Base-by-base conservation (phyloP, 306 rosid genomes). In the Bauhinia variegata region DNA sequence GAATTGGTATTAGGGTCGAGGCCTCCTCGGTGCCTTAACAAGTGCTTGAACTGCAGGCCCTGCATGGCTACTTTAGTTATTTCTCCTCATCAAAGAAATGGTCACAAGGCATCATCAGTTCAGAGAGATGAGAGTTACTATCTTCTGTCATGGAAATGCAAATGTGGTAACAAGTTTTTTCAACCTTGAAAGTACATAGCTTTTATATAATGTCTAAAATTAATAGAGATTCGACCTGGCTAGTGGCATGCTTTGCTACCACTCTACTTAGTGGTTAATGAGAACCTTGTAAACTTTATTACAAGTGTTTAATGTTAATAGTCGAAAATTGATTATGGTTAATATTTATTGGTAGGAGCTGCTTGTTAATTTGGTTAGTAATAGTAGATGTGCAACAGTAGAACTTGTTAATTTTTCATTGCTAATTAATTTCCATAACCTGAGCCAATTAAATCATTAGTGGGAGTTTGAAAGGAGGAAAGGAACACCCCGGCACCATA, bases 61-160 rank as follows among this genome's bases (percentile, higher is more conserved):
- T 93, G 98, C 79, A 73, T 84, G 65, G 96, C 97, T 65, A 80
- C 84, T 64, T 67, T 93, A 7, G 91, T 86, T 8, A 61, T 78
- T 15, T 70, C 93, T 43, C 82, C 86, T 39, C 91, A 56, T 61
- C 86, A 70, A 31, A 78, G 34, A 13, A 79, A 64, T 44, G 74
- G 76, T 14, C 72, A 63, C 55, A 65, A 72, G 17, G 72, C 78
- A 48, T 54, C 44, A 67, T 18, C 74, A 16, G 49, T 66, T 42
- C 84, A 77, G 56, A 78, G 73, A 59, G 95, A 86, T 54, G 90
- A 84, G 60, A 81, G 88, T 38, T 93, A 93, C 49, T 93, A 88
- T 82, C 97, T 84, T 71, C 80, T 93, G 46, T 80, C 91, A 37
- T 93, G 98, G 98, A 89, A 88, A 81, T 93, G 98, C 87, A 88